Percentiles rank a stretch among this genome's conserved stretches.
Conservation (phyloP, 2,329 filamentous ascomycete genomes). For the Colletotrichum sp. region DNA sequence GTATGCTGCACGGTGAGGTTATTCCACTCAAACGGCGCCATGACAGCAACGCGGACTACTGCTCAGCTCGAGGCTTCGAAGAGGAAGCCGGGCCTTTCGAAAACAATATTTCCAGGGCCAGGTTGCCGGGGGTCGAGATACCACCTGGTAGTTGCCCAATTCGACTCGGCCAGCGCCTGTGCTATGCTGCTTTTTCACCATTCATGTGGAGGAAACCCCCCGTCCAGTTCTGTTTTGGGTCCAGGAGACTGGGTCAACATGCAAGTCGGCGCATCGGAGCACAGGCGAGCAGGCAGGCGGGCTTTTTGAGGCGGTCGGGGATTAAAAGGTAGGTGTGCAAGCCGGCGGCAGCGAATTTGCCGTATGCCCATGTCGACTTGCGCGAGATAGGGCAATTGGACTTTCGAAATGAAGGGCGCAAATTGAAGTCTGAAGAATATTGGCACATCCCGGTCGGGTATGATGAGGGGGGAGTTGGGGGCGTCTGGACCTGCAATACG, state of each 20-base stretch:
- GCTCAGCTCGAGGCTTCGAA: neutral
- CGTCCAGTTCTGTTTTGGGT: neutral
- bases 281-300: neutral
- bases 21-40: neutral
- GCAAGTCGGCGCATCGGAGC: neutral
- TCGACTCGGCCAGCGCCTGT: neutral
- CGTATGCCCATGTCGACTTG: neutral
- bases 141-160: neutral
- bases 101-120: neutral
- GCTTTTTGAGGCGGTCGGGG: neutral
- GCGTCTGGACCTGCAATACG: neutral
- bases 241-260: neutral
- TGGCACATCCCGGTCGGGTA: neutral
- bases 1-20: neutral
- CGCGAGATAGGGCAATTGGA: neutral
- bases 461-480: neutral
- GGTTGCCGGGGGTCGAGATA: neutral
- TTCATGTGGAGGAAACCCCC: slow-evolving; percentile 1
- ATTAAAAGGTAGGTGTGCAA: neutral
- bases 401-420: neutral
- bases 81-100: neutral
- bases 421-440: neutral
- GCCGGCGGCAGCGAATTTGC: neutral
- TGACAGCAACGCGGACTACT: neutral
- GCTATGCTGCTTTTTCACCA: neutral